Percentiles rank a stretch among this genome's conserved stretches.
phyloP scores from a whole-genome alignment of 2,329 filamentous ascomycete species.

The Neodidymelliopsis sp. region DNA sequence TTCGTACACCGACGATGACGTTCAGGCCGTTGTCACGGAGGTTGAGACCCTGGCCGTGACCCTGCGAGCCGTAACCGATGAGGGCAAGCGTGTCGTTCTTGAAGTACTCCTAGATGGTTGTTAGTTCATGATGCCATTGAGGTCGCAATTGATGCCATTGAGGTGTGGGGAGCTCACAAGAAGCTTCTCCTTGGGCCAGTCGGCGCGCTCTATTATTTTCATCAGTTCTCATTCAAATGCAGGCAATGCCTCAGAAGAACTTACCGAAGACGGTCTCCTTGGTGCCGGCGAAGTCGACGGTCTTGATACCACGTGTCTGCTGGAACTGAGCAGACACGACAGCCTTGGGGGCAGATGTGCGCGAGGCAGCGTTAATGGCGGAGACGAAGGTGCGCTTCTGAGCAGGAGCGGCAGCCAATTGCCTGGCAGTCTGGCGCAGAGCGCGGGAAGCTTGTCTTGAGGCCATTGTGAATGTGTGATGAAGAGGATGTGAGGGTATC shows the following conservation, averaged over 20 bases:
- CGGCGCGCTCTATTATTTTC: slow-evolving; percentile 77
- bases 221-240: slow-evolving; percentile 34
- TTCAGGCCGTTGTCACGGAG: slow-evolving; percentile 99
- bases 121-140: slow-evolving; percentile 35
- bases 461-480: slow-evolving; percentile 69
- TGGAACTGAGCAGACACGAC: slow-evolving; percentile 62
- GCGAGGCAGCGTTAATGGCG: slow-evolving; percentile 60
- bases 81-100: slow-evolving; percentile 99
- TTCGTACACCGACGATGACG: slow-evolving; percentile 98
- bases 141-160: slow-evolving; percentile 23
- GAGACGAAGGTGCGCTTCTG: slow-evolving; percentile 67
- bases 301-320: slow-evolving; percentile 89
- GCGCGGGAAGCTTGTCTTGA: slow-evolving; percentile 74
- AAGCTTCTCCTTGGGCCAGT: slow-evolving; percentile 99
- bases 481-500: slow-evolving; percentile 46
- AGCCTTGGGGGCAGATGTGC: slow-evolving; percentile 56
- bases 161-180: slow-evolving; percentile 68
- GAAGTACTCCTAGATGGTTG: slow-evolving; percentile 83
- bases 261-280: slow-evolving; percentile 95
- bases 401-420: slow-evolving; percentile 59
- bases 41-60: slow-evolving; percentile 99
- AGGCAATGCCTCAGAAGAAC: slow-evolving; percentile 37
- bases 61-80: slow-evolving; percentile 98
- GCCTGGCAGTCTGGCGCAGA: slow-evolving; percentile 64
- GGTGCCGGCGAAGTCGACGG: slow-evolving; percentile 95